Base-by-base conservation (phyloP, 495 filamentous ascomycete genomes). In the Daldinia bambusicola region DNA sequence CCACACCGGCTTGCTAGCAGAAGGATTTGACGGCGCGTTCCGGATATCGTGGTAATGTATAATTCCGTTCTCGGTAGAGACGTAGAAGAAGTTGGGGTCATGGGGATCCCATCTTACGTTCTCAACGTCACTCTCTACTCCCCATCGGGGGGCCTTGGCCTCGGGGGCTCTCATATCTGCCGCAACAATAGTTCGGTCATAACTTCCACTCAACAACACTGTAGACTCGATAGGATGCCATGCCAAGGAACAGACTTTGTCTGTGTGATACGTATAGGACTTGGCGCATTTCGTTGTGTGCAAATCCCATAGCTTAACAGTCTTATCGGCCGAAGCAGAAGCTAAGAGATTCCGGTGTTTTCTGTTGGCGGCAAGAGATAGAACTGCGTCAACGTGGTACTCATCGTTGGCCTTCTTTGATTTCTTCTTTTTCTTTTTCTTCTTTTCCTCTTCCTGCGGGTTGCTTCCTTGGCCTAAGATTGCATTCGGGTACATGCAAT, bases 221-320 rank as follows among this genome's bases (percentile, higher is more conserved):
- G 96, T 97, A 0, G 95, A 89, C 75, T 97, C 91, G 48, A 83
- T 87, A 0, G 90, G 87, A 84, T 98, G 92, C 95, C 95, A 99
- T 70, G 94, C 89, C 50, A 98, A 79, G 6, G 95, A 92, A 85
- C 96, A 98, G 56, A 98, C 93, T 82, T 98, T 98, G 83, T 97
- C 95, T 41, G 92, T 95, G 72, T 89, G 87, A 81, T 97, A 94
- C 16, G 85, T 86, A 83, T 99, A 99, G 22, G 94, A 97, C 81
- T 97, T 93, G 70, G 95, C 96, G 80, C 94, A 97, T 78, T 89
- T 94, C 50, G 90, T 83, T 6, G 92, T 97, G 80, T 92, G 91
- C 52, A 99, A 83, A 80, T 99, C 96, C 95, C 95, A 99, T 7
- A 99, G 85, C 81, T 99, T 99, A 62, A 98, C 89, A 0, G 95